phyloP scores from a whole-genome alignment of 768 basidiomycete species.

The Pleurotus citrinopileatus region DNA sequence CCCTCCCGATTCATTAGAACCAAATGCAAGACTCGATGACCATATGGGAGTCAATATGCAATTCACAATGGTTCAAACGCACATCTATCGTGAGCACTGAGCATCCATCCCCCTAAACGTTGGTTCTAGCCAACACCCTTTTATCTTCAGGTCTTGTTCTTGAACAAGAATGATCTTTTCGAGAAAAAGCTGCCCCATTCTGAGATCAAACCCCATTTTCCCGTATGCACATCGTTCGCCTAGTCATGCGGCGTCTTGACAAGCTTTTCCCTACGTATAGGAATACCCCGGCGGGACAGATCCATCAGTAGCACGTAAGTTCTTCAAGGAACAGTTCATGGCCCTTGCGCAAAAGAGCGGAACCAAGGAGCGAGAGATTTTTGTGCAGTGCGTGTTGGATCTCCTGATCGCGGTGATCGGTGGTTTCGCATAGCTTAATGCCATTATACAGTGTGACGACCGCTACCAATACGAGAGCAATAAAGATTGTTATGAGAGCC shows the following conservation, averaged over 20 bases:
- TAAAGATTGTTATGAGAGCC: conserved; percentile 92
- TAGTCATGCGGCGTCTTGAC: not conserved
- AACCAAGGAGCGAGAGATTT: conserved; percentile 85
- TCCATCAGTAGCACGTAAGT: conserved; percentile 66
- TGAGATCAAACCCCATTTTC: conserved; percentile 86
- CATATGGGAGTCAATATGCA: conserved; percentile 97
- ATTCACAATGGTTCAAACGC: conserved; percentile 95
- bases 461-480: conserved; percentile 87
- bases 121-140: conserved; percentile 1
- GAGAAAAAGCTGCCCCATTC: conserved; percentile 78
- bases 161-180: conserved; percentile 96
- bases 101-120: not conserved
- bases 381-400: conserved; percentile 76
- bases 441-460: conserved; percentile 66
- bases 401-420: not conserved
- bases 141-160: conserved; percentile 73
- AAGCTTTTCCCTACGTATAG: conserved; percentile 64
- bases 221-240: conserved; percentile 41
- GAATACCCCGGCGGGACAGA: conserved; percentile 64
- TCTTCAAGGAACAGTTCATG: conserved; percentile 85
- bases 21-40: conserved; percentile 99
- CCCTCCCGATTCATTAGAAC: conserved; percentile 51
- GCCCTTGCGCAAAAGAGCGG: conserved; percentile 85
- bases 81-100: conserved; percentile 75
- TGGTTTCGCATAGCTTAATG: not conserved